Base-by-base conservation (phyloP, 192 early-diverging fungal genomes). In the Lunasporangiospora selenospora region DNA sequence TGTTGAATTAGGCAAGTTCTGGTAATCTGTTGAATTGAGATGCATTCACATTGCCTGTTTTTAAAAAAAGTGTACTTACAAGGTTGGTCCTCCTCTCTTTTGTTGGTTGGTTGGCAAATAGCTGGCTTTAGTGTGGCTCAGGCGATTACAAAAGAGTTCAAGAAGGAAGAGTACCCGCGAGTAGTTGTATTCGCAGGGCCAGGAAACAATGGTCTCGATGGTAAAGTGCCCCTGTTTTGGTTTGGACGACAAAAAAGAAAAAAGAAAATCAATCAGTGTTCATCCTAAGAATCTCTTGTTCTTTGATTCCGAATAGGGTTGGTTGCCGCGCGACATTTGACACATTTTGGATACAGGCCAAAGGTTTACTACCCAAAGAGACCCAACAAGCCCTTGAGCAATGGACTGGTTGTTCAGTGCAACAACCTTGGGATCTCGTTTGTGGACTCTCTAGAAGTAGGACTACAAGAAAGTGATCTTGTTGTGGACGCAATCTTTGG, bases 201-300 rank as follows among this genome's bases (percentile, higher is more conserved):
- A 33, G 97, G 97, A 38, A 98, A 99, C 71, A 99, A 99, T 76
- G 97, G 97, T 27, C 96, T 96, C 16, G 97, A 99, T 78, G 97
- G 88, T 83, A 77, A 44, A 60, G 61, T n/a, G n/a, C n/a, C n/a
- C n/a, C n/a, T n/a, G n/a, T n/a, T n/a, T n/a, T n/a, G n/a, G n/a
- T 24, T 23, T 37, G 3, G 1, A 10, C 24, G 10, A 31, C n/a
- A 19, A 5, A 46, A 46, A 45, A 45, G 26, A 45, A 45, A 26
- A 45, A 24, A 45, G 9, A 19, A 7, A 4, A 27, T 12, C n/a
- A n/a, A n/a, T n/a, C n/a, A 27, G 3, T 27, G 4, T 10, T 57
- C 8, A n/a, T n/a, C n/a, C n/a, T n/a, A n/a, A n/a, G n/a, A n/a
- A 53, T 30, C 13, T 42, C 51, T 54, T 49, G 19, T 54, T 39